Base-by-base conservation (phyloP, 495 filamentous ascomycete genomes). In the Penicillium tannophilum region DNA sequence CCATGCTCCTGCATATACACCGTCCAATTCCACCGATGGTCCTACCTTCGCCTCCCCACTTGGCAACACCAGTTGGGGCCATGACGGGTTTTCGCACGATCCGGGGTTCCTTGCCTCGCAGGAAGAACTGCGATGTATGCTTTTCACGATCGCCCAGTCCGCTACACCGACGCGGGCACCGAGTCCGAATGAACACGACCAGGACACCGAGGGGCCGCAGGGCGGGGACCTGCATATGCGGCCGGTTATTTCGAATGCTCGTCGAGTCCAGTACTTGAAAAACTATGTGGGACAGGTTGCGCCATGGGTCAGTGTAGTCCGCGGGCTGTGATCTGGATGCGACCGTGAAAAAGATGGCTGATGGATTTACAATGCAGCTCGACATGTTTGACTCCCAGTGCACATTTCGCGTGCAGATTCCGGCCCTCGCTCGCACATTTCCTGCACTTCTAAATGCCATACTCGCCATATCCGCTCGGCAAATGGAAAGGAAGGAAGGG, bases 341-440 rank as follows among this genome's bases (percentile, higher is more conserved):
- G 24, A 52, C 12, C 14, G 20, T 48, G 33, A 51, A 43, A 14
- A 10, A 30, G 51, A 28, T 44, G 28, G 14, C 52, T 44, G n/a
- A 41, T 39, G 14, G 26, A 14, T 43, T 54, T 26, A n/a, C 23
- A 36, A 54, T 31, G 23, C 47, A 76, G 77, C 77, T 82, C 4
- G 79, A 82, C 56, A 82, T 78, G 76, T 81, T 82, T 54, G 79
- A 82, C 54, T 72, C 70, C 20, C 65, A 71, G 42, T 72, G 69
- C 42, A 71, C 69, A 8, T 80, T 80, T 59, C 71, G 71, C 16
- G 62, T 76, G 1, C 73, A 80, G 44, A 62, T 78, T 28, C 75
- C 75, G 6, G 67, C 68, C 3, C 62, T 79, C 11, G 74, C 75
- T 20, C 68, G 66, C 3, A 67, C 61, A 2, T 79, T 72, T 43